Percentiles rank a stretch among this genome's conserved stretches.
Evolutionary conservation across 2,329 filamentous ascomycete genomes (phyloP).

Genomic region (Tolypocladium tropicale): DNA sequence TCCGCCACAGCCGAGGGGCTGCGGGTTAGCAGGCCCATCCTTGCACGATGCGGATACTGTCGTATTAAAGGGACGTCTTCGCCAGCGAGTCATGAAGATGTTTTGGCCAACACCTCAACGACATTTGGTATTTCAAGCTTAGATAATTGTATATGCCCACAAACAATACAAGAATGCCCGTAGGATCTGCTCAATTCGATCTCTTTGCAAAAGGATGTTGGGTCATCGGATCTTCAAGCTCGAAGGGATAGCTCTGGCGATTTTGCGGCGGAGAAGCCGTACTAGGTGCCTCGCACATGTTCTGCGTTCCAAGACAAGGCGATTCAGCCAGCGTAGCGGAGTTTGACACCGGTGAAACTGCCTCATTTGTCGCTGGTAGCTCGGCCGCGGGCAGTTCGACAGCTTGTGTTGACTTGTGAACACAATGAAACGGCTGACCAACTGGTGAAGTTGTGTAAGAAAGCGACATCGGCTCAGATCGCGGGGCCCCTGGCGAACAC

Average conservation of each 20-base stretch:
- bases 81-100: too few relatives aligned
- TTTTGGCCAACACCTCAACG: too few relatives aligned
- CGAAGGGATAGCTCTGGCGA: neutral
- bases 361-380: neutral
- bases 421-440: neutral
- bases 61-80: neutral
- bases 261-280: neutral
- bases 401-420: neutral
- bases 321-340: neutral
- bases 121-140: too few relatives aligned
- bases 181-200: too few relatives aligned
- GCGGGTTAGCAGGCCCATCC: neutral
- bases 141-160: too few relatives aligned
- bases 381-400: neutral
- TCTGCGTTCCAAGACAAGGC: neutral
- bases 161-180: too few relatives aligned
- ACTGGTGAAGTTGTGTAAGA: too few relatives aligned
- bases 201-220: neutral
- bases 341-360: too few relatives aligned
- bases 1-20: neutral
- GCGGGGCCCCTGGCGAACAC: too few relatives aligned
- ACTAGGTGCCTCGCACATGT: neutral
- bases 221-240: neutral
- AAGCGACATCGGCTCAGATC: too few relatives aligned
- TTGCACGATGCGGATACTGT: neutral